phyloP scores from a whole-genome alignment of 2,329 filamentous ascomycete species.

The Didymella sp. region DNA sequence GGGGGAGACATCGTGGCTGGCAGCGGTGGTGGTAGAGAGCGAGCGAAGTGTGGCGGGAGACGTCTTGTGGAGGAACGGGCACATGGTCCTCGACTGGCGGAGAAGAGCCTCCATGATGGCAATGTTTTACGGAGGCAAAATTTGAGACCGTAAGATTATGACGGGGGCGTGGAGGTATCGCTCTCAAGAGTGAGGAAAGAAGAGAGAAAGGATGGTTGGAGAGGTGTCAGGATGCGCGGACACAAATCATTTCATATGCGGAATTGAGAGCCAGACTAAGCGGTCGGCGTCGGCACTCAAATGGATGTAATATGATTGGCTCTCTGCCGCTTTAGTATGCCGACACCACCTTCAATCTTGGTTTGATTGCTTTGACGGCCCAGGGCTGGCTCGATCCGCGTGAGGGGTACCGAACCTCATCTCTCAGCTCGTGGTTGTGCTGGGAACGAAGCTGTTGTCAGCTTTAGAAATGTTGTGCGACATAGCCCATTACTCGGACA shows the following conservation, averaged over 20 bases:
- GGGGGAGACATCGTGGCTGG: slow-evolving; percentile 69
- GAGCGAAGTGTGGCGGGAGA: slow-evolving; percentile 90
- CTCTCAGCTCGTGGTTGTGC: slow-evolving; percentile 9
- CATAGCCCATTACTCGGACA: slow-evolving; percentile 6
- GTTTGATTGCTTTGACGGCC: slow-evolving; percentile 26
- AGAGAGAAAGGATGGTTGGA: slow-evolving; percentile 21
- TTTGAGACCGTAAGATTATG: neutral
- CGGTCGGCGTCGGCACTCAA: slow-evolving; percentile 37
- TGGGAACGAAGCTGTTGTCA: slow-evolving; percentile 6
- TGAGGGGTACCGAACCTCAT: slow-evolving; percentile 14
- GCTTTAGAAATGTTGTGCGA: slow-evolving; percentile 7
- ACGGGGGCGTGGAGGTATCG: neutral
- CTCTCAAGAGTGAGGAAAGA: slow-evolving; percentile 1
- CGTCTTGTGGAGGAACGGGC: slow-evolving; percentile 95
- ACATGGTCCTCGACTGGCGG: slow-evolving; percentile 94
- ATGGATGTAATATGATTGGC: slow-evolving; percentile 35
- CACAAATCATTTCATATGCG: slow-evolving; percentile 37
- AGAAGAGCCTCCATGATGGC: slow-evolving; percentile 86
- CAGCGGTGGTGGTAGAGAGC: slow-evolving; percentile 77
- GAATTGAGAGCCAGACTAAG: slow-evolving; percentile 24
- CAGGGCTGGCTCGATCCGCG: slow-evolving; percentile 21
- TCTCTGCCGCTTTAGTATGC: slow-evolving; percentile 19
- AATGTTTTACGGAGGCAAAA: slow-evolving; percentile 21
- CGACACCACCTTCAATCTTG: slow-evolving; percentile 26
- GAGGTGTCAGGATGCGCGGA: slow-evolving; percentile 18